These are phyloP conservation scores for Babesia bigemina DNA, from an alignment of 169 alveolate species.

Conservation along the genomic window DNA sequence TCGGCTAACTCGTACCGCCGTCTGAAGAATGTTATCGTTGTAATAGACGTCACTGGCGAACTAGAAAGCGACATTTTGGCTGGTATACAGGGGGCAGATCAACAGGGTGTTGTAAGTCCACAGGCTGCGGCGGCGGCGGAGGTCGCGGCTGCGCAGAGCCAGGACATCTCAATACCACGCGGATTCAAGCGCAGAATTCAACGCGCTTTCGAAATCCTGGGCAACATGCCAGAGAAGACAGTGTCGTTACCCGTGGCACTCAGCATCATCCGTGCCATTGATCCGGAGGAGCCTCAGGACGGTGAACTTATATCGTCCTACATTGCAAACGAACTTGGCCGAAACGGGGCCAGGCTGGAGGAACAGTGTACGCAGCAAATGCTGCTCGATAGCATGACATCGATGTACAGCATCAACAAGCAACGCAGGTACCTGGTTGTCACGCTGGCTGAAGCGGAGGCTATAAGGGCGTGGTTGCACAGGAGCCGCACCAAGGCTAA, in stretches of 20 bases:
- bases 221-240: constrained; percentile 9
- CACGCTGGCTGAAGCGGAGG: constrained; percentile 71
- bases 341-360: constrained; percentile 6
- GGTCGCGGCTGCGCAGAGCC: constrained; percentile 10
- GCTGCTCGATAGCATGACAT: constrained; percentile 20
- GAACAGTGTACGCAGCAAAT: constrained; percentile 16
- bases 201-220: constrained; percentile 35
- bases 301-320: constrained; percentile 47
- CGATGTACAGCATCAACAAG: constrained; percentile 40
- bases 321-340: constrained; percentile 43
- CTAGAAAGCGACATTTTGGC: constrained; percentile 2
- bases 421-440: constrained; percentile 54
- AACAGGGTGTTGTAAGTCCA: background rate
- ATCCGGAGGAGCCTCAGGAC: constrained; percentile 63
- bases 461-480: constrained; percentile 69
- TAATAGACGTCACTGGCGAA: constrained; percentile 48
- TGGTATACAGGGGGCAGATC: background rate
- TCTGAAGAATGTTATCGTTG: constrained; percentile 64
- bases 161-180: constrained; percentile 22
- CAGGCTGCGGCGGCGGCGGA: constrained; percentile 16
- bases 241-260: constrained; percentile 36
- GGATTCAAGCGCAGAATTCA: constrained; percentile 13
- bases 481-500: constrained; percentile 25
- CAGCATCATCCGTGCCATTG: constrained; percentile 59
- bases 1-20: constrained; percentile 54